phyloP scores from a whole-genome alignment of 176 grass and related monocot species.

The Avena insularis region DNA sequence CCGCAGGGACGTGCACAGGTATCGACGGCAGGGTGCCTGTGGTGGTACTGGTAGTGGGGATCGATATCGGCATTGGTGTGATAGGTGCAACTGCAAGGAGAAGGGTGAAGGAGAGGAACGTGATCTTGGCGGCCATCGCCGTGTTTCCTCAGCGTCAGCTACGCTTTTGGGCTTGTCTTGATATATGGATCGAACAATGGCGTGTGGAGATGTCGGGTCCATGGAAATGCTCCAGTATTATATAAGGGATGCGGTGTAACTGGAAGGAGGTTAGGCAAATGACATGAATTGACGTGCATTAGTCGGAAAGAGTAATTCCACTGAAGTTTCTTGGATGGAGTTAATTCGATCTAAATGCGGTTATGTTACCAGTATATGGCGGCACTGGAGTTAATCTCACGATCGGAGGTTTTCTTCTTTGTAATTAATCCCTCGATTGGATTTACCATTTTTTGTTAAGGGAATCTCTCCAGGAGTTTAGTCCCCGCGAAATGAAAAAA shows the following conservation, averaged over 20 bases:
- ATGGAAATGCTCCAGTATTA: constrained; percentile 1
- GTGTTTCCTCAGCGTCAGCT: not conserved
- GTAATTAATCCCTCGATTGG: too few relatives aligned
- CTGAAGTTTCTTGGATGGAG: not conserved
- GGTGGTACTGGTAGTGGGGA: not conserved
- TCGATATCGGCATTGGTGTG: not conserved
- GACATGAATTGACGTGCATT: not conserved
- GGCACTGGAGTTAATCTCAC: not conserved
- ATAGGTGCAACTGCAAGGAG: not conserved
- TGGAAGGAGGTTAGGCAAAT: not conserved
- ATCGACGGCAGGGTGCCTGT: not conserved
- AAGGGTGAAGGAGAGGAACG: not conserved
- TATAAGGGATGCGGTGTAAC: not conserved
- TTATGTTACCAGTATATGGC: not conserved
- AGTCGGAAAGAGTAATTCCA: not conserved
- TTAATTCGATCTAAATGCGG: not conserved
- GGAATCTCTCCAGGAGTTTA: too few relatives aligned
- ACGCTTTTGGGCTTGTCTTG: not conserved
- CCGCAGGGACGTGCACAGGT: not conserved
- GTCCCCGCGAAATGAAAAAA: too few relatives aligned
- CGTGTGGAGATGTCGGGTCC: not conserved
- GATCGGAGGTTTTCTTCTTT: not conserved
- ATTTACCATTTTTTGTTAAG: too few relatives aligned
- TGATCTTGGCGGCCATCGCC: not conserved
- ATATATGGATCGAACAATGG: not conserved